A percentile compares a stretch with the other conserved stretches of the same genome.
These are phyloP conservation scores for Chloris gayana DNA, from an alignment of 176 grass and related monocot species.

Conservation along the genomic window DNA sequence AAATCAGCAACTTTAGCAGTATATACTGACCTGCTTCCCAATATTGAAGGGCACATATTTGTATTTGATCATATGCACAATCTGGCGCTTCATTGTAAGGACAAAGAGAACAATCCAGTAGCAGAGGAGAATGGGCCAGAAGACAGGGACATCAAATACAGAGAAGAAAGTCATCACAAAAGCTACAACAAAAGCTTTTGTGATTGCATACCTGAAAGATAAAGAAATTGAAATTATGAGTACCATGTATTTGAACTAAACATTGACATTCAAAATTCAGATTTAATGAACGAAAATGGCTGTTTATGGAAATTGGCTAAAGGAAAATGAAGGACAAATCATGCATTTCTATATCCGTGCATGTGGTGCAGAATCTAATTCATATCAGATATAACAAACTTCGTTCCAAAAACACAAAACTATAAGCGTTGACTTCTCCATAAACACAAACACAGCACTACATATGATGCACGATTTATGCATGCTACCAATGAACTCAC, in stretches of 20 bases:
- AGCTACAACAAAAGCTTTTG: conserved; percentile 88
- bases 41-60: conserved; percentile 78
- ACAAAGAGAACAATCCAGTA: conserved; percentile 95
- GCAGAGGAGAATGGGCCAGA: conserved; percentile 93
- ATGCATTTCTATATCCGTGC: background rate
- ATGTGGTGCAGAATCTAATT: background rate
- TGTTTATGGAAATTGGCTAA: background rate
- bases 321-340: background rate
- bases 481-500: background rate
- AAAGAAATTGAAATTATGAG: conserved; percentile 1
- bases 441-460: background rate
- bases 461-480: background rate
- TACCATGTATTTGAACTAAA: background rate
- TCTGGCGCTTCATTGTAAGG: conserved; percentile 94
- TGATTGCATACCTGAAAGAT: conserved; percentile 88
- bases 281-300: background rate
- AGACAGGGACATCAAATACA: conserved; percentile 96
- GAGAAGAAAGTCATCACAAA: conserved; percentile 96
- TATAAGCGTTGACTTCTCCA: background rate
- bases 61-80: conserved; percentile 94
- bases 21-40: conserved; percentile 78
- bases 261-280: background rate
- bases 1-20: background rate
- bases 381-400: background rate
- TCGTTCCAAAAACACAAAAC: background rate